Conservation (phyloP, 805 yeast species). For the Priceomyces castillae region DNA sequence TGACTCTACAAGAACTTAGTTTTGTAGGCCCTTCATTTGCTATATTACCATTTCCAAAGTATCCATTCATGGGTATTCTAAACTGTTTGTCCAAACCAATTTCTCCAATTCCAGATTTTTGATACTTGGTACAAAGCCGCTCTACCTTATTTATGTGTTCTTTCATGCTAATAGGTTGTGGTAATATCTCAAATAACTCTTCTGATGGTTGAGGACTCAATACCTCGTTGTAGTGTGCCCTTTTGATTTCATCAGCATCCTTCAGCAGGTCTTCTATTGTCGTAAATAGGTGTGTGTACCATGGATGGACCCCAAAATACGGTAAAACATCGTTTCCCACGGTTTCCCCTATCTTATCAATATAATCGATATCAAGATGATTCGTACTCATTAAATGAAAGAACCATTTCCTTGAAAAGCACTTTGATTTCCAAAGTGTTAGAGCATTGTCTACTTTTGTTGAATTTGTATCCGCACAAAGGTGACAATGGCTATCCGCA, state of each 20-base stretch:
- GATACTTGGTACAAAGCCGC: slow-evolving; percentile 14
- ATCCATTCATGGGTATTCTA: slow-evolving; percentile 62
- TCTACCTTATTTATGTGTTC: slow-evolving; percentile 33
- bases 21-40: slow-evolving; percentile 14
- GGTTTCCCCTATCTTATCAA: slow-evolving; percentile 18
- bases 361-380: slow-evolving; percentile 28
- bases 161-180: slow-evolving; percentile 54
- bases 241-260: slow-evolving; percentile 26
- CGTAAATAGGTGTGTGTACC: slow-evolving; percentile 74
- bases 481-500: slow-evolving; percentile 38
- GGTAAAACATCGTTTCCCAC: slow-evolving; percentile 31
- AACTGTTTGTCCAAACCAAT: slow-evolving; percentile 85
- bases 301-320: slow-evolving; percentile 83
- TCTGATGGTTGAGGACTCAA: slow-evolving; percentile 40
- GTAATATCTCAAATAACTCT: slow-evolving; percentile 48
- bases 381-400: slow-evolving; percentile 42
- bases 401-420: slow-evolving; percentile 5
- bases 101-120: slow-evolving; percentile 65
- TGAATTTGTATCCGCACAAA: slow-evolving; percentile 16
- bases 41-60: slow-evolving; percentile 36
- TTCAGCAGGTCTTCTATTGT: slow-evolving; percentile 13
- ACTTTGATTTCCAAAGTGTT: slow-evolving; percentile 7
- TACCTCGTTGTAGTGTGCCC: slow-evolving; percentile 55
- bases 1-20: slow-evolving; percentile 49
- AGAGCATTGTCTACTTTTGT: slow-evolving; percentile 10